Base-by-base conservation (phyloP, 352 stramenopile species). In the Globisporangium sylvaticum region DNA sequence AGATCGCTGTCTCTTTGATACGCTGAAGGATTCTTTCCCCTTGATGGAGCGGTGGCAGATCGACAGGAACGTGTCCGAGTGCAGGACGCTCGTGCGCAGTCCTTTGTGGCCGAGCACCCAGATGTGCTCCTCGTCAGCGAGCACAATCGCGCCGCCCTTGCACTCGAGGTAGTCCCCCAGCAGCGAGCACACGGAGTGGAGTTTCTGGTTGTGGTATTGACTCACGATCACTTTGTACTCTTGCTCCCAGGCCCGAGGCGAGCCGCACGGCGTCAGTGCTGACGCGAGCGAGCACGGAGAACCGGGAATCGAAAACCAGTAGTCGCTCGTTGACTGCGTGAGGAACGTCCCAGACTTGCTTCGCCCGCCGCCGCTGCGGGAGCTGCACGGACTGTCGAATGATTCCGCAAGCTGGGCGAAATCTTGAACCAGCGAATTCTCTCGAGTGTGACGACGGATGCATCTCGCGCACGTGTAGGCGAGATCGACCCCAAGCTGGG, bases 141-240 rank as follows among this genome's bases (percentile, higher is more conserved):
- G 76, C 25, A 89, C 84, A 59, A 92, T 83, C 15, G 84, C 82
- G 24, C 80, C 76, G 8, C 84, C 81, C 7, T 80, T 76, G 68
- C 82, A 91, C 54, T 92, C 84, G 24, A 92, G 79, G 64, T 90
- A 92, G 50, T 92, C 80, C 7, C 81, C 62, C 1, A 92, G 65
- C 32, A 92, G 58, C 1, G 80, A 85, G 68, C 82, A 92, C 4
- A 90, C 80, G 0, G 80, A 90, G 58, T 88, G 78, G n/a, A 92
- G 76, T 61, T 88, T 89, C 60, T 81, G 70, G 68, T 87, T 88
- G 60, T 78, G 77, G 39, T 86, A 87, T 66, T 92, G 84, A 63
- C 82, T 92, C 52, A 90, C 81, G 64, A 87, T 84, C 29, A 92
- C 84, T 22, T 84, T 77, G 65, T 81, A 87, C 39, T 83, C 70